Percentiles rank a stretch among this genome's conserved stretches.
These are phyloP conservation scores for Dimargaris xerosporica DNA, from an alignment of 192 early-diverging fungal genomes.

Conservation along the genomic window DNA sequence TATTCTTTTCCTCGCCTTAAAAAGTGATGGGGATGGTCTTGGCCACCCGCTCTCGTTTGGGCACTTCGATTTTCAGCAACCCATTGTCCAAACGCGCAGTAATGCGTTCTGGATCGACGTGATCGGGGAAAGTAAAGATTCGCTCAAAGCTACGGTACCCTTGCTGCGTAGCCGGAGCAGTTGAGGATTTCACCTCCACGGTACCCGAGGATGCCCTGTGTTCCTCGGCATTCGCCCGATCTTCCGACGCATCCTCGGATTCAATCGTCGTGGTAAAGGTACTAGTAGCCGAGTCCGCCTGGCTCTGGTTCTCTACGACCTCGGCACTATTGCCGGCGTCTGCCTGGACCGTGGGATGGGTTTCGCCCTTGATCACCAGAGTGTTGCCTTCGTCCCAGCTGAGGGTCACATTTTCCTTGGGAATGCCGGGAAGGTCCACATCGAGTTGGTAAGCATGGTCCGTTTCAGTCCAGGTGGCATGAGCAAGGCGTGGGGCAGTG, in stretches of 20 bases:
- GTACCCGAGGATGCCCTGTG: background rate
- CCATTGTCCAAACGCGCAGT: background rate
- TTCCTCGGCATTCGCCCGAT: background rate
- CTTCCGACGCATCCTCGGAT: background rate
- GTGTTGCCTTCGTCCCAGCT: background rate
- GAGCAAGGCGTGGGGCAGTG: too few relatives aligned
- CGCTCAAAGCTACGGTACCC: background rate
- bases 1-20: too few relatives aligned
- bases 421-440: background rate
- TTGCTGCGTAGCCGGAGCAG: background rate
- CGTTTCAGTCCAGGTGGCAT: too few relatives aligned
- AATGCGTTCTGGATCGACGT: background rate
- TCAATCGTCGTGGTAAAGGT: background rate
- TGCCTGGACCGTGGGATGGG: background rate
- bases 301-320: too few relatives aligned
- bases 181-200: background rate
- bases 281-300: too few relatives aligned
- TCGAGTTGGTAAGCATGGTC: background rate
- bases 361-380: background rate
- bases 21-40: background rate
- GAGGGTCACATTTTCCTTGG: background rate
- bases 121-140: background rate
- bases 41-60: background rate
- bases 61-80: background rate
- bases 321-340: background rate